Base-by-base conservation (phyloP, 2,329 filamentous ascomycete species). In the Colletotrichum brevisporum region DNA sequence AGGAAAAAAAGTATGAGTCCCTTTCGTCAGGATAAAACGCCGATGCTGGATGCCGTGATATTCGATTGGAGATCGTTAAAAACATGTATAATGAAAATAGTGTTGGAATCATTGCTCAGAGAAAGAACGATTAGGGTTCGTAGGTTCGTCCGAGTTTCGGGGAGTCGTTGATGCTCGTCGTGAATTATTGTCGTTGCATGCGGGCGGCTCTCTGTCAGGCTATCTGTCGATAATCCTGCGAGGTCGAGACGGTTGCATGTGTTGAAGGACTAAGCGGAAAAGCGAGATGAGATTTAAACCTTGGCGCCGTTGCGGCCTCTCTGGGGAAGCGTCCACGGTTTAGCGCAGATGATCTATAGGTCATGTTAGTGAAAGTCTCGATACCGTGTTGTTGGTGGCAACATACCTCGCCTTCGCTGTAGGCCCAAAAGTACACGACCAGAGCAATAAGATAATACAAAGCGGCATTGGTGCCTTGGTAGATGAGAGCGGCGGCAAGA, bases 361-460 rank as follows among this genome's bases (percentile, higher is more conserved):
- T 41, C 5, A 45, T 68, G 56, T 75, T 67, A 76, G 66, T 52
- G 5, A 36, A 31, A 36, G 27, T 27, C 36, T 63, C 43, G 5
- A 15, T 9, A 5, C 10, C 16, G 41, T 18, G 26, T 41, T 9
- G 6, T 39, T 3, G 2, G 10, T 36, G 3, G 31, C 10, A 36
- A 50, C 31, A 31, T 82, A 97, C 95, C 91, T 99, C 96, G 81
- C 96, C 96, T 81, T 99, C 95, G 76, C 92, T 96, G 76, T 97
- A 98, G 1, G 94, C 96, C 95, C 95, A 98, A 76, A 98, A 97
- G 81, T 98, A 99, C 15, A 96, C 91, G 8, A 84, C 86, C 83
- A 97, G 91, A 21, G 92, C 95, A 71, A 98, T 88, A 27, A 97
- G 79, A 79, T 98, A 98, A 83, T 98, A 99, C 60, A 98, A 83